A percentile compares a stretch with the other conserved stretches of the same genome.
These are phyloP conservation scores for Bipolaris cookei DNA, from an alignment of 2,329 filamentous ascomycete genomes.

Conservation along the genomic window DNA sequence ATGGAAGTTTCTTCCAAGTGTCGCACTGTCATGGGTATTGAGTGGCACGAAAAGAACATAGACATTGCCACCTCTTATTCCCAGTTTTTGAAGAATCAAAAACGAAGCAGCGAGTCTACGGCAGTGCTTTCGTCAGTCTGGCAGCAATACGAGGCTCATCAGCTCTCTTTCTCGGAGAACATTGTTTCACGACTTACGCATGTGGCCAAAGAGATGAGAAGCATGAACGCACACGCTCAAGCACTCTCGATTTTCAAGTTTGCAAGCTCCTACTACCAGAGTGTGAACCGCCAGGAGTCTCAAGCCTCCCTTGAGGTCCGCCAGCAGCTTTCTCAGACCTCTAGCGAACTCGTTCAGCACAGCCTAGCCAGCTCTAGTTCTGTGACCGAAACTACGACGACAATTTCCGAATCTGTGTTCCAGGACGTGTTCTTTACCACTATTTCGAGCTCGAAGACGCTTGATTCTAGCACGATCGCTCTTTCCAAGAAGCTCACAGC, in stretches of 20 bases:
- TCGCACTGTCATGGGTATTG: constrained; percentile 50
- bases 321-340: constrained; percentile 49
- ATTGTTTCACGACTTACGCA: constrained; percentile 45
- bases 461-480: constrained; percentile 52
- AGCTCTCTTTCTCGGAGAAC: constrained; percentile 49
- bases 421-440: constrained; percentile 54
- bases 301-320: constrained; percentile 53
- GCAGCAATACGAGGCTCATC: constrained; percentile 58
- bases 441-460: constrained; percentile 48
- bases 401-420: constrained; percentile 52
- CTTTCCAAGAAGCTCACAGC: constrained; percentile 51
- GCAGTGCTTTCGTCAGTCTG: constrained; percentile 56
- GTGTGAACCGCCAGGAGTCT: constrained; percentile 45
- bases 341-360: constrained; percentile 53
- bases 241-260: constrained; percentile 59
- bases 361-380: constrained; percentile 37
- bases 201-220: constrained; percentile 56
- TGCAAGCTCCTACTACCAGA: constrained; percentile 44
- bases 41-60: constrained; percentile 58
- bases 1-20: constrained; percentile 57
- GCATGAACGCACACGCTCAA: constrained; percentile 52
- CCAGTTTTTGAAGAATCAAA: constrained; percentile 55
- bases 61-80: constrained; percentile 56
- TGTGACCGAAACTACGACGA: constrained; percentile 45
- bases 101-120: constrained; percentile 54